Evolutionary conservation across 208 protist species (phyloP), one percentile per base, ranked within the genome.

Genomic region (Trypanosoma caninum): DNA sequence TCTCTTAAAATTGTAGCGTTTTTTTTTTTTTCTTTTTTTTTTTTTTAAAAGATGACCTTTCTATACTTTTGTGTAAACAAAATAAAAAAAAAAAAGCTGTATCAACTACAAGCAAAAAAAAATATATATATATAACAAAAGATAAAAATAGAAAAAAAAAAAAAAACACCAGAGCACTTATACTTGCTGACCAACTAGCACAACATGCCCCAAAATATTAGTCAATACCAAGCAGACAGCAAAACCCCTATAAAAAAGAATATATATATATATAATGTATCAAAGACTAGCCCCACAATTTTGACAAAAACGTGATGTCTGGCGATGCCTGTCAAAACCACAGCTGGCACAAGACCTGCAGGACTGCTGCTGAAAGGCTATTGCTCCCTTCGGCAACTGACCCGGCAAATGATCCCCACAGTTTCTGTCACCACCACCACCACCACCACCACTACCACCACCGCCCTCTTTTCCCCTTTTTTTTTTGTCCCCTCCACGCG

Each of bases 301-400:
- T 28, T 50, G 42, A 48, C 51, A 67, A 20, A 67, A 67, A 4
- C 16, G 48, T 25, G 51, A 50, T 40, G 61, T 59, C n/a, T 10
- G 20, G 3, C 61, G 6, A 8, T 20, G 11, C 34, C 31, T n/a
- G 23, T 7, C 11, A 31, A 67, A 57, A 14, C 61, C 61, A 38
- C 61, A 57, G 14, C 13, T 42, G 5, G 16, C 31, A 50, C 61
- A 67, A 3, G 22, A 20, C 25, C 37, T 56, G 27, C 31, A 25
- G 8, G 40, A 28, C 44, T 27, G 37, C 40, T 33, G 48, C 22
- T 27, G 18, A 50, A 44, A 20, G 16, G 30, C n/a, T 20, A 14
- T 30, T n/a, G 59, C 52, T 5, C 48, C 22, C 20, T 38, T 50
- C 9, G 52, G 40, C 2, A 67, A 53, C 2, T 20, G 20, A 41